These are phyloP conservation scores for Scheffersomyces illinoinensis DNA, from an alignment of 1,139 yeast genomes.

Conservation along the genomic window DNA sequence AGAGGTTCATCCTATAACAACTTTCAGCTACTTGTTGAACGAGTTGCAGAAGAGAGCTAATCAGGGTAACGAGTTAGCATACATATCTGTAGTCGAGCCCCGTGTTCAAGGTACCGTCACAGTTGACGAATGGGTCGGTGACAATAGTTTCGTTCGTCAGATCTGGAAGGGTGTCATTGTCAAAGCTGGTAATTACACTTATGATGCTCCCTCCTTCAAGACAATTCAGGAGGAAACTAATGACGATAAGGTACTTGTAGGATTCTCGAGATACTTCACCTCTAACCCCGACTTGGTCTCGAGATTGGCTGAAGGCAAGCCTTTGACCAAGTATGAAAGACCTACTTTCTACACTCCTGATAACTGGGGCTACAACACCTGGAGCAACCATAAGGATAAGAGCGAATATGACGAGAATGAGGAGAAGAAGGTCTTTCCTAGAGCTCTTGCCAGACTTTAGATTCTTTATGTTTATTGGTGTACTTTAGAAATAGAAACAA, in stretches of 20 bases:
- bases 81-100: constrained; percentile 22
- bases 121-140: constrained; percentile 8
- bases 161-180: constrained; percentile 40
- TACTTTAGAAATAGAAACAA: neutral
- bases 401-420: neutral
- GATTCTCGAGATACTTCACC: constrained; percentile 48
- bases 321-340: constrained; percentile 24
- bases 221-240: constrained; percentile 13
- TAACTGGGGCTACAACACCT: constrained; percentile 11
- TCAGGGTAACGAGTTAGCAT: constrained; percentile 12
- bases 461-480: neutral
- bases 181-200: constrained; percentile 37
- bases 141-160: constrained; percentile 20
- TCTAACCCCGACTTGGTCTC: constrained; percentile 55
- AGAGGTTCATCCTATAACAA: constrained; percentile 36
- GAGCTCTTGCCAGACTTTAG: neutral
- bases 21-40: constrained; percentile 26
- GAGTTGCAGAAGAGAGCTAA: constrained; percentile 12
- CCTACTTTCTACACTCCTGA: constrained; percentile 4
- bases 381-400: constrained; percentile 1
- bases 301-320: constrained; percentile 45
- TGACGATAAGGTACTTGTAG: constrained; percentile 39
- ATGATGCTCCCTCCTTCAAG: constrained; percentile 12
- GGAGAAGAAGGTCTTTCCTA: constrained; percentile 1
- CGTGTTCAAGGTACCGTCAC: constrained; percentile 11